These are phyloP conservation scores for Phenoliferia sp. DNA, from an alignment of 1,284 basidiomycete genomes.

Conservation along the genomic window DNA sequence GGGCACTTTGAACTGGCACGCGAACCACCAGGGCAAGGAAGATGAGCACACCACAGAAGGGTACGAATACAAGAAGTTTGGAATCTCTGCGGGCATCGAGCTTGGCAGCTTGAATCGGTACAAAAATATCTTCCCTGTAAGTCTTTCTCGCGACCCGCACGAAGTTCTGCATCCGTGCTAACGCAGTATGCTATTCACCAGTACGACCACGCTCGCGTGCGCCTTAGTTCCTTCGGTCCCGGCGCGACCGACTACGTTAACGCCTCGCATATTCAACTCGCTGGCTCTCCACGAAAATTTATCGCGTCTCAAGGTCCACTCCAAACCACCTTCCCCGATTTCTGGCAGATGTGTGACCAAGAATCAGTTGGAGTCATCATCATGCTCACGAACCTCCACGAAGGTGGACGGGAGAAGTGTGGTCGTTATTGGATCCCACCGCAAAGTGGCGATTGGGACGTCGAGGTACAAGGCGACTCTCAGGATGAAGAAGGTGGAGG, in stretches of 20 bases:
- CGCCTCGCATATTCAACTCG: conserved; percentile 54
- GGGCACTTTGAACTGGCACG: conserved; percentile 87
- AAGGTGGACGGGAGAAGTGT: conserved; percentile 84
- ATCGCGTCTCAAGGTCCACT: conserved; percentile 96
- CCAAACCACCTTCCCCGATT: conserved; percentile 81
- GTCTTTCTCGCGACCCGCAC: conserved; percentile 34
- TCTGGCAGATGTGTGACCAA: conserved; percentile 71
- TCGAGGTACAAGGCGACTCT: conserved; percentile 29
- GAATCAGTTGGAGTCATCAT: conserved; percentile 53
- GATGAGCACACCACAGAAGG: conserved; percentile 12
- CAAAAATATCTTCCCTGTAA: conserved; percentile 51
- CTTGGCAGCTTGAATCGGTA: conserved; percentile 79
- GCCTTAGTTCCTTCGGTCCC: conserved; percentile 50
- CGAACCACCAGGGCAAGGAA: conserved; percentile 37
- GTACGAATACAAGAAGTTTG: conserved; percentile 67
- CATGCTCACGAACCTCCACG: conserved; percentile 84
- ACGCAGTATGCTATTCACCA: background rate
- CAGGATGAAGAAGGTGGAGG: conserved; percentile 22
- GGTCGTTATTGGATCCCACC: conserved; percentile 81
- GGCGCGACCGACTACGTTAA: conserved; percentile 73
- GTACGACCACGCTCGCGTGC: conserved; percentile 58
- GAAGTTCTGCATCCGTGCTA: background rate
- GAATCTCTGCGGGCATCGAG: conserved; percentile 92
- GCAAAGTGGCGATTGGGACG: conserved; percentile 53
- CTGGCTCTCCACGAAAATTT: conserved; percentile 57